These are phyloP conservation scores for Reticulascus tulasneorum DNA, from an alignment of 2,329 filamentous ascomycete species.

Conservation along the genomic window DNA sequence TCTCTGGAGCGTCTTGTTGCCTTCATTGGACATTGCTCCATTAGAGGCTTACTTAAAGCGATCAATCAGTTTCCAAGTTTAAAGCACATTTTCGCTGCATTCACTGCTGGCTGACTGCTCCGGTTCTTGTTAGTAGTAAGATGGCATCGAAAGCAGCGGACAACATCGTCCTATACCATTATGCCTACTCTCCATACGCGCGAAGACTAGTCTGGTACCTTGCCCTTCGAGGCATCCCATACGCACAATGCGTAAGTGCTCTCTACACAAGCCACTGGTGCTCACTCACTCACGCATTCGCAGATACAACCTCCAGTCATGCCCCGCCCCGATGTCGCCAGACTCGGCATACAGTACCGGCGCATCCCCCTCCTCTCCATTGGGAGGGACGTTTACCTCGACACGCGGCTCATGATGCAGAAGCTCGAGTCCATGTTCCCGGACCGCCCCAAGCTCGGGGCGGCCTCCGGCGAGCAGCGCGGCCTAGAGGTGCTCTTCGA, in stretches of 20 bases:
- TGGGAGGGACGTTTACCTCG: constrained; percentile 64
- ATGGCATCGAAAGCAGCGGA: constrained; percentile 6
- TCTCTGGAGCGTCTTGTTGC: too few relatives aligned
- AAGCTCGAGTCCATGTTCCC: constrained; percentile 59
- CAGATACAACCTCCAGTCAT: constrained; percentile 63
- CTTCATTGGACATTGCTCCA: too few relatives aligned
- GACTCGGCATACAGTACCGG: constrained; percentile 61
- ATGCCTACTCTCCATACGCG: constrained; percentile 61
- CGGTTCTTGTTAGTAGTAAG: too few relatives aligned
- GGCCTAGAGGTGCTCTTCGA: constrained; percentile 54
- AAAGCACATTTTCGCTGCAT: too few relatives aligned
- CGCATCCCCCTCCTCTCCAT: constrained; percentile 67
- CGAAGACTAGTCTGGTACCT: constrained; percentile 65
- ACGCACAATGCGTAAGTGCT: constrained; percentile 60
- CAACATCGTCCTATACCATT: constrained; percentile 60
- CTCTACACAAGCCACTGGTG: not conserved
- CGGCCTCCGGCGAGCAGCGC: constrained; percentile 31
- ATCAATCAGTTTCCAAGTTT: too few relatives aligned
- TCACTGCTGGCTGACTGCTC: too few relatives aligned
- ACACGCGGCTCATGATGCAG: constrained; percentile 63
- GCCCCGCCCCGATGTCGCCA: constrained; percentile 60
- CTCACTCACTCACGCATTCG: not conserved
- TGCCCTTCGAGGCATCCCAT: constrained; percentile 59
- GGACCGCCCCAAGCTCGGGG: constrained; percentile 31
- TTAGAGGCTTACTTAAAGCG: too few relatives aligned